Evolutionary conservation across 768 basidiomycete genomes (phyloP), one percentile per base, ranked within the genome.

Genomic region (Chalciporus chontae): DNA sequence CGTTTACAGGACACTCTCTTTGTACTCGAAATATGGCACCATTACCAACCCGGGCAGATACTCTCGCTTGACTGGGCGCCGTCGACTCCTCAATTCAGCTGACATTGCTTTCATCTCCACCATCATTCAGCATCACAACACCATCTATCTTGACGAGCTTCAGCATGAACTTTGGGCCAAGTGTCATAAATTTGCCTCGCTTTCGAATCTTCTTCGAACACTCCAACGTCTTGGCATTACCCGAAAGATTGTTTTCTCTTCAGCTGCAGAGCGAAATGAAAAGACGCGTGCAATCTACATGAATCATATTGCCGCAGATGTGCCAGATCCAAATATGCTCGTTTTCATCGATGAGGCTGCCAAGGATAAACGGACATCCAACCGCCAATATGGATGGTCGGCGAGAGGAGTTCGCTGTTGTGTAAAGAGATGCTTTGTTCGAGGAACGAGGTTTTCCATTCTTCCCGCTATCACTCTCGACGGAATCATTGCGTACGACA

Each of bases 291-390:
- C 51, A 4, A 18, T 48, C 14, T 55, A 47, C 26, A 55, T 51
- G 50, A 55, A 55, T 8, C 10, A 13, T 18, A 51, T 55, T 37
- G 46, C 39, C 2, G 34, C 47, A 1, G 42, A 50, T 40, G 58
- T 9, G 64, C 52, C 52, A 21, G 45, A 55, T 45, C 31, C 61
- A 14, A 47, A 62, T 13, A 58, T 56, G 54, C 48, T 62, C 10
- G 40, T 63, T 23, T 62, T 59, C 44, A 38, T 42, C 38, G 59
- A 60, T 36, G 58, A 63, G 36, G 45, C 54, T 21, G 38, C 52
- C 1, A 56, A 54, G 21, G 55, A 63, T 43, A 26, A 55, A 15
- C 26, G 45, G 34, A 48, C 8, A 9, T 41, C 32, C 17, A 17
- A 26, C 40, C 31, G 24, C 38, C 48, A 23, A 29, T 23, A 17